Percentiles rank a stretch among this genome's conserved stretches.
Evolutionary conservation across 768 basidiomycete species (phyloP).

Genomic region (Mycena belliarum): DNA sequence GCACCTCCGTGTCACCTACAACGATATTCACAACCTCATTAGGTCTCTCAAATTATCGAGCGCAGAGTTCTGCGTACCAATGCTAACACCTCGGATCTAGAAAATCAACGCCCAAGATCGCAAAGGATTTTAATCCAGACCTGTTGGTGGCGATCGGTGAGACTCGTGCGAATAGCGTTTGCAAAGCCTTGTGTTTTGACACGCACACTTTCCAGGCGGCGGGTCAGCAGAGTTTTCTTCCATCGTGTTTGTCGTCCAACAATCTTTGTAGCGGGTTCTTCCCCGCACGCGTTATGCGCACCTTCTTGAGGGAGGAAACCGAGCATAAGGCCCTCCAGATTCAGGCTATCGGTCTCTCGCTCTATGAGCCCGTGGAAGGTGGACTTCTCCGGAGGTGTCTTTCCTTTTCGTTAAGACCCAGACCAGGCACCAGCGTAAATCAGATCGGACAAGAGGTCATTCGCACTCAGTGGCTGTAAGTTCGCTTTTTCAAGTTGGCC

Average conservation of each 20-base stretch:
- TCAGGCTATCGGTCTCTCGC: conserved; percentile 92
- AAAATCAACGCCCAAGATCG: conserved; percentile 64
- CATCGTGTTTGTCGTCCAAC: conserved; percentile 13
- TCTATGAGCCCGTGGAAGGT: conserved; percentile 79
- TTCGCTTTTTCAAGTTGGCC: neutral
- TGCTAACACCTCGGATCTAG: conserved; percentile 22
- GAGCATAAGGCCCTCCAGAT: conserved; percentile 84
- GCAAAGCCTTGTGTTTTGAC: conserved; percentile 13
- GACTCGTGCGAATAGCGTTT: conserved; percentile 20
- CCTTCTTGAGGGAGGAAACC: conserved; percentile 74
- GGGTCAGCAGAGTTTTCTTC: conserved; percentile 56
- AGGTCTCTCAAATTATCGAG: conserved; percentile 23
- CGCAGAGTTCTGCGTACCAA: neutral
- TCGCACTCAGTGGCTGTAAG: conserved; percentile 95
- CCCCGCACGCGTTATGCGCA: conserved; percentile 91
- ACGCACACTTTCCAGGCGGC: conserved; percentile 52
- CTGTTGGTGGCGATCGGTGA: conserved; percentile 81
- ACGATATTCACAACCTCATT: conserved; percentile 90
- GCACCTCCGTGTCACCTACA: conserved; percentile 81
- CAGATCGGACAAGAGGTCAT: conserved; percentile 83
- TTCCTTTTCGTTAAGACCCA: neutral
- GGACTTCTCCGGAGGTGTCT: neutral
- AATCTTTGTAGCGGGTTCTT: conserved; percentile 76
- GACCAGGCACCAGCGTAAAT: conserved; percentile 66
- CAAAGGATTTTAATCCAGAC: conserved; percentile 80